Evolutionary conservation across 2,329 filamentous ascomycete species (phyloP).

Genomic region (Paecilomyces formosus): DNA sequence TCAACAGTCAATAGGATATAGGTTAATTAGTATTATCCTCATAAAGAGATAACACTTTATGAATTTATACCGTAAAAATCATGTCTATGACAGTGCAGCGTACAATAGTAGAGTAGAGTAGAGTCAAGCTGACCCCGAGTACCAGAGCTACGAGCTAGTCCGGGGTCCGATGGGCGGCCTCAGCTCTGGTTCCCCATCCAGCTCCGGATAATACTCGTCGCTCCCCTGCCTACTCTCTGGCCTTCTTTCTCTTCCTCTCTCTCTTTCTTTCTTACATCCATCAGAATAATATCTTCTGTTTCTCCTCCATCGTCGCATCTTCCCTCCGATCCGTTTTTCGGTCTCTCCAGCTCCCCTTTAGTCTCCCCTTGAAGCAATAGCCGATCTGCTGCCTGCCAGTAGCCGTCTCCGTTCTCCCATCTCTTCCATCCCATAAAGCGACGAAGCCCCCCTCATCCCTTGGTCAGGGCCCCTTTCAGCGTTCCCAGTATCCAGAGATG

Average conservation of each 20-base stretch:
- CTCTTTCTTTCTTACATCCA: background rate
- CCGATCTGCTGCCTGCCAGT: background rate
- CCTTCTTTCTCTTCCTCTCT: background rate
- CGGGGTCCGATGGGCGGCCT: background rate
- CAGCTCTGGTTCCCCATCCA: background rate
- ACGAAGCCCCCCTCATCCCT: slow-evolving; percentile 88
- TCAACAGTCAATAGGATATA: too few relatives aligned
- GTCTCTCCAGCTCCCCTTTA: background rate
- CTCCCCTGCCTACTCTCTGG: background rate
- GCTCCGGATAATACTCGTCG: background rate
- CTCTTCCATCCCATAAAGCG: slow-evolving; percentile 42
- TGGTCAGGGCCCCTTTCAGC: slow-evolving; percentile 85
- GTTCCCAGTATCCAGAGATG: slow-evolving; percentile 55
- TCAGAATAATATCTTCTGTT: background rate
- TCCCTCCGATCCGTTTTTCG: background rate
- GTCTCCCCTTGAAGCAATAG: background rate
- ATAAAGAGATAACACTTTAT: too few relatives aligned
- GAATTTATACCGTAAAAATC: too few relatives aligned
- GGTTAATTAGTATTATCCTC: background rate
- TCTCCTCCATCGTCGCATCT: background rate
- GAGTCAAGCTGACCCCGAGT: too few relatives aligned
- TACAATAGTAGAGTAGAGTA: too few relatives aligned
- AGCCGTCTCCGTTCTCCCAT: slow-evolving; percentile 2
- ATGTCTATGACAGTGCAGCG: too few relatives aligned
- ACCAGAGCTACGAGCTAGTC: background rate